phyloP scores from a whole-genome alignment of 73 alveolate genomes.

The Paramecium biaurelia region DNA sequence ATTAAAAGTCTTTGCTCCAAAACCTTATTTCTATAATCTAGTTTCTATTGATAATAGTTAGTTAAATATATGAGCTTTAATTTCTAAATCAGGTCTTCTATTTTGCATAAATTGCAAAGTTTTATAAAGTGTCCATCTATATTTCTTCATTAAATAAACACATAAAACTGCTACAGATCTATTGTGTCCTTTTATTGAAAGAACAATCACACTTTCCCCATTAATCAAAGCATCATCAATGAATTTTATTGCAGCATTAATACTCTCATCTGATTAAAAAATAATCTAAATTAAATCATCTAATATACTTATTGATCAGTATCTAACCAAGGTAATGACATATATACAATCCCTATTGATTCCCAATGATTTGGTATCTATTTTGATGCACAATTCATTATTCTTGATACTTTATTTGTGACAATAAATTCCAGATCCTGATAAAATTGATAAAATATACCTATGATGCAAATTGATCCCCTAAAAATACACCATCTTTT shows the following conservation, averaged over 20 bases:
- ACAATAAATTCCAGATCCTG: slow-evolving; percentile 89
- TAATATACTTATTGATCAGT: slow-evolving; percentile 66
- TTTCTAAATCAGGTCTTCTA: slow-evolving; percentile 78
- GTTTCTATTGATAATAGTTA: slow-evolving; percentile 70
- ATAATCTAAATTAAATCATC: not conserved
- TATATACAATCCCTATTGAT: slow-evolving; percentile 88
- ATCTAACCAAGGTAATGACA: slow-evolving; percentile 86
- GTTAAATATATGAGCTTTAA: slow-evolving; percentile 74
- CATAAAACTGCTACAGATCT: slow-evolving; percentile 62
- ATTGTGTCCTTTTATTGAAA: slow-evolving; percentile 73
- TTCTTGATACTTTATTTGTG: slow-evolving; percentile 88
- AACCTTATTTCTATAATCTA: slow-evolving; percentile 58
- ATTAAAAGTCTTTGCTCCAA: slow-evolving; percentile 71
- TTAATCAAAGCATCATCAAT: slow-evolving; percentile 74
- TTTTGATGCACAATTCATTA: slow-evolving; percentile 91
- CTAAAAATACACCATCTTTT: slow-evolving; percentile 75
- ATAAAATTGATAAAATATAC: not conserved
- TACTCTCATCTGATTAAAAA: slow-evolving; percentile 53
- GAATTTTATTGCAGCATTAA: slow-evolving; percentile 59
- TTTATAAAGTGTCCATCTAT: slow-evolving; percentile 75
- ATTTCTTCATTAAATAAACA: slow-evolving; percentile 69
- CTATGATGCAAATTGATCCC: slow-evolving; percentile 72
- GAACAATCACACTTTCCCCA: slow-evolving; percentile 74
- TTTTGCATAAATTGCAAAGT: slow-evolving; percentile 72
- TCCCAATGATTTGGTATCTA: slow-evolving; percentile 93